phyloP scores from a whole-genome alignment of 148 eudicot species.

The Rhododendron vialii region DNA sequence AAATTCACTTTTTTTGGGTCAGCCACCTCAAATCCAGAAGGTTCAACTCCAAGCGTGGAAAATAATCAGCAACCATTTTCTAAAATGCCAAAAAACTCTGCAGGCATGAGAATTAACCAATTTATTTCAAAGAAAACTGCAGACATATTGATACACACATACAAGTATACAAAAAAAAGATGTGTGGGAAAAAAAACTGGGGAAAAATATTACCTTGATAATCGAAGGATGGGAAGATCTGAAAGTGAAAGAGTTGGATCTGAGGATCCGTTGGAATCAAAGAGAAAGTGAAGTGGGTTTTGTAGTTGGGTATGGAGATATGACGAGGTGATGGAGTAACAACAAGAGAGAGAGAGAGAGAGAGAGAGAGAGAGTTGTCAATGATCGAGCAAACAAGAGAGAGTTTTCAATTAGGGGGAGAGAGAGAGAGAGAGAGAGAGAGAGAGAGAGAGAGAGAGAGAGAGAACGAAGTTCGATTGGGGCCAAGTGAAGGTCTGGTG shows the following conservation, averaged over 20 bases:
- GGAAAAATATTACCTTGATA: constrained; percentile 16
- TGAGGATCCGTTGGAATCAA: constrained; percentile 37
- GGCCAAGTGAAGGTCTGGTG: constrained; percentile 29
- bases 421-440: too few species aligned
- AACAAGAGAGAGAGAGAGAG: background rate
- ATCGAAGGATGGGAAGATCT: constrained; percentile 17
- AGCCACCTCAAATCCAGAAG: constrained; percentile 29
- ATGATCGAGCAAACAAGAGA: constrained; percentile 2
- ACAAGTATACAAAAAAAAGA: background rate
- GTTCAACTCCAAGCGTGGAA: constrained; percentile 23
- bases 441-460: background rate
- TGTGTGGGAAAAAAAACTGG: background rate
- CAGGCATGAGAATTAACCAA: constrained; percentile 15
- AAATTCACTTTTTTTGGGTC: constrained; percentile 28
- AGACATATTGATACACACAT: background rate
- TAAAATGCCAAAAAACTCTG: constrained; percentile 18
- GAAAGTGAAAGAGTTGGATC: constrained; percentile 47
- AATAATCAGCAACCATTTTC: constrained; percentile 12
- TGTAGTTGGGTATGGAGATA: constrained; percentile 9
- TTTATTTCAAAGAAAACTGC: constrained; percentile 2
- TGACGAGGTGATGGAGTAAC: background rate
- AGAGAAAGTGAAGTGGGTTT: constrained; percentile 11
- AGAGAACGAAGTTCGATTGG: constrained; percentile 3
- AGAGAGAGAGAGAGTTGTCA: background rate
- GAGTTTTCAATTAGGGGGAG: constrained; percentile 11